phyloP scores from a whole-genome alignment of 495 filamentous ascomycete genomes.

The Neurospora africana region DNA sequence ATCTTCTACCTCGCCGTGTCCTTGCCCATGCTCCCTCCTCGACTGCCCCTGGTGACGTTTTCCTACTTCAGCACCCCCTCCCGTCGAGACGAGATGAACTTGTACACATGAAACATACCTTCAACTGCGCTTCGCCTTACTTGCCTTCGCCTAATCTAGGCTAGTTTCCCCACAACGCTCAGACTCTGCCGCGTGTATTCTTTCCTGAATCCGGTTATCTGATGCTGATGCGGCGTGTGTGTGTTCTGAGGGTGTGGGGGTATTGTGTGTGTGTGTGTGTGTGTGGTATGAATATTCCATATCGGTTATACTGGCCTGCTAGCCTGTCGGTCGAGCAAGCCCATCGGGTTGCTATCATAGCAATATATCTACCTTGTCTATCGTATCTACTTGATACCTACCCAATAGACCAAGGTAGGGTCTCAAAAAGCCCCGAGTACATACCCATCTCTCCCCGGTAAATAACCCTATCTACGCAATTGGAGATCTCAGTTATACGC shows the following conservation, averaged over 20 bases:
- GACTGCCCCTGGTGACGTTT: not conserved
- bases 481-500: not conserved
- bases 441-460: not conserved
- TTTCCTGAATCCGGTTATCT: not conserved
- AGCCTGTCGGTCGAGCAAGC: not conserved
- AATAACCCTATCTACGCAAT: too few species aligned
- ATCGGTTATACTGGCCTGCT: not conserved
- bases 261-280: not conserved
- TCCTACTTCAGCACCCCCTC: not conserved
- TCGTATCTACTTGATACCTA: not conserved
- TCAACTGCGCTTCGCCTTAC: not conserved
- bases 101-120: not conserved
- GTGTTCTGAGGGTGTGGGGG: too few species aligned
- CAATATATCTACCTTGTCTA: not conserved
- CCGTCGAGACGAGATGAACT: not conserved
- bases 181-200: not conserved
- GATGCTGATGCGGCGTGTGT: not conserved
- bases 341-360: not conserved
- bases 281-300: not conserved
- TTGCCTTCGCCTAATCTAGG: not conserved
- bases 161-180: not conserved
- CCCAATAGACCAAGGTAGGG: not conserved
- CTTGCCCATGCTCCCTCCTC: not conserved
- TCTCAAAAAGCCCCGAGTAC: not conserved
- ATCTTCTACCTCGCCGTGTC: not conserved